Conservation (phyloP, 2,329 filamentous ascomycete species). For the Emmonsiellopsis sp. region DNA sequence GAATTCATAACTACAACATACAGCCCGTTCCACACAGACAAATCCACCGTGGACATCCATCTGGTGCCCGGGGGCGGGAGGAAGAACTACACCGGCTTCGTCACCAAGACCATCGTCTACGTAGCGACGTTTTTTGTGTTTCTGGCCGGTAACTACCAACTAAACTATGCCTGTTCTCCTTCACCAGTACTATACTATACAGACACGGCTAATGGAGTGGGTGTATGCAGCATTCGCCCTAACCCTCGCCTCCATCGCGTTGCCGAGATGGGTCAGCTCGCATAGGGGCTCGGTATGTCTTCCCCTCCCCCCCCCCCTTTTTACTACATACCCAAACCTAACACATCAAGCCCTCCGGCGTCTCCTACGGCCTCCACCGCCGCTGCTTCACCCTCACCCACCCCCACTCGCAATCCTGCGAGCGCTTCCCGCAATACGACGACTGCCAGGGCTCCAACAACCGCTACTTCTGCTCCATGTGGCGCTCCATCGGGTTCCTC, state of each 20-base stretch:
- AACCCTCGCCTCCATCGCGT: conserved; percentile 36
- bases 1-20: too few species aligned
- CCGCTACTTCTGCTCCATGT: conserved; percentile 80
- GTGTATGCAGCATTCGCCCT: conserved; percentile 30
- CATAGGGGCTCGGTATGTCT: conserved; percentile 32
- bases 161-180: conserved; percentile 7
- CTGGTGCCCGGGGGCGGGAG: conserved; percentile 32
- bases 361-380: conserved; percentile 65
- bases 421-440: conserved; percentile 54
- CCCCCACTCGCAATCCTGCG: conserved; percentile 24
- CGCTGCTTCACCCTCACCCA: conserved; percentile 62
- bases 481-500: conserved; percentile 78
- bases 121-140: conserved; percentile 34
- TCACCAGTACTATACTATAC: too few species aligned
- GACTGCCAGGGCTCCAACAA: conserved; percentile 55
- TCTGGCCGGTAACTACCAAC: conserved; percentile 25
- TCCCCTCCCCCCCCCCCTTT: too few species aligned
- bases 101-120: conserved; percentile 42
- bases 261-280: conserved; percentile 41
- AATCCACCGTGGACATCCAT: conserved; percentile 30
- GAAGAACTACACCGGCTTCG: conserved; percentile 38
- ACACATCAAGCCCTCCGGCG: conserved; percentile 16
- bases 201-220: neutral
- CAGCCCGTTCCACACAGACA: too few species aligned
- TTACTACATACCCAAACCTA: neutral